Evolutionary conservation across 208 protist genomes (phyloP).

Genomic region (Leishmania guyanensis): DNA sequence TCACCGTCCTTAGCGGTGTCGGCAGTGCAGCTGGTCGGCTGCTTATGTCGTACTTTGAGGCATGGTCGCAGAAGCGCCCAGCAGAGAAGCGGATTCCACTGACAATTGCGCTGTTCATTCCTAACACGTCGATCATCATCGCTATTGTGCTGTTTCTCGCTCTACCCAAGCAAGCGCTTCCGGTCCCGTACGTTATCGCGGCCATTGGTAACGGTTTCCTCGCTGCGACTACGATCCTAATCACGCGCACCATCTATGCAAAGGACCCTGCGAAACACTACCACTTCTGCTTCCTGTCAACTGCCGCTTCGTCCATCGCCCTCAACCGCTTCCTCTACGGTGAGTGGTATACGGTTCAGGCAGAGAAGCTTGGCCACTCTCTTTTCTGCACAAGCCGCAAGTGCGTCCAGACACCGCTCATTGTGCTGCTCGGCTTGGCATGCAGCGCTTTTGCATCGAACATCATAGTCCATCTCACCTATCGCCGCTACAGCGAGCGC

Average conservation of each 20-base stretch:
- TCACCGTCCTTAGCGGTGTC: constrained; percentile 50
- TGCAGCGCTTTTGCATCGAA: constrained; percentile 44
- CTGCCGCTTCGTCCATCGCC: constrained; percentile 34
- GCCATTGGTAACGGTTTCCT: constrained; percentile 52
- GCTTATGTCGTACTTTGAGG: constrained; percentile 46
- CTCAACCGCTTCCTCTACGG: constrained; percentile 62
- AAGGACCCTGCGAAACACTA: constrained; percentile 64
- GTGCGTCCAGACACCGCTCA: constrained; percentile 52
- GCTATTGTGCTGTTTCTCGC: constrained; percentile 42
- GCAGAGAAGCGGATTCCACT: constrained; percentile 60
- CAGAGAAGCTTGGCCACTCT: constrained; percentile 39
- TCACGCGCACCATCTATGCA: constrained; percentile 54
- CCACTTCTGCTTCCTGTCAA: constrained; percentile 45
- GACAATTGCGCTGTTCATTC: constrained; percentile 41
- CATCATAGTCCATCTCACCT: constrained; percentile 45
- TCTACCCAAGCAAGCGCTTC: constrained; percentile 27
- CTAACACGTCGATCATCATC: constrained; percentile 39
- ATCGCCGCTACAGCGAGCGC: constrained; percentile 37
- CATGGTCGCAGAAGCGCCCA: constrained; percentile 39
- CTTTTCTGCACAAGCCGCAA: constrained; percentile 35
- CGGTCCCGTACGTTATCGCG: constrained; percentile 42
- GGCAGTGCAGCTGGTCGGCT: constrained; percentile 47
- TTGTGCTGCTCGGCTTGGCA: constrained; percentile 49
- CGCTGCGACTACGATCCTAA: constrained; percentile 46
- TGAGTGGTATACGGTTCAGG: constrained; percentile 53